Evolutionary conservation across 768 basidiomycete genomes (phyloP).

Genomic region (Hypholoma sublateritium): DNA sequence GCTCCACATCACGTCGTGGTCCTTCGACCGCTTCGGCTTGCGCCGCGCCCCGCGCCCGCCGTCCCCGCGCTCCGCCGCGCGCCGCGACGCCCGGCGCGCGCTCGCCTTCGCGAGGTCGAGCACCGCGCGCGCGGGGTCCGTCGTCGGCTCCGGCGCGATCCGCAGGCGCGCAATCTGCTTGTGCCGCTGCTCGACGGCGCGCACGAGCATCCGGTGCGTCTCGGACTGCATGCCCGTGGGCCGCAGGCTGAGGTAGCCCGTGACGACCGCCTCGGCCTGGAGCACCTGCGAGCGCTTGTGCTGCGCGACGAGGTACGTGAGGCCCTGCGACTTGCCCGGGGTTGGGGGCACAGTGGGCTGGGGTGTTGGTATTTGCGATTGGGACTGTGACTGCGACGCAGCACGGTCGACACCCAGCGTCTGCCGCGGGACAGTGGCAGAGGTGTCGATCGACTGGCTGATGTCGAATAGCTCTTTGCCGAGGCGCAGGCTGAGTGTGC

Average conservation of each 20-base stretch:
- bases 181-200: conserved; percentile 83
- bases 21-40: conserved; percentile 38
- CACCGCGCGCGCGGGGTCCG: conserved; percentile 75
- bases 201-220: conserved; percentile 86
- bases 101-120: conserved; percentile 64
- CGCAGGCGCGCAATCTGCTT: conserved; percentile 76
- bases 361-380: conserved; percentile 41
- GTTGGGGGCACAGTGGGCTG: conserved; percentile 34
- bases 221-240: conserved; percentile 91
- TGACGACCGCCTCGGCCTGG: conserved; percentile 83
- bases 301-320: conserved; percentile 89
- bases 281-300: conserved; percentile 83
- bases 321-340: conserved; percentile 59
- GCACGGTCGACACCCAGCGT: conserved; percentile 47
- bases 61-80: conserved; percentile 48
- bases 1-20: conserved; percentile 47
- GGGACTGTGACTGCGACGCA: conserved; percentile 31
- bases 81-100: conserved; percentile 51
- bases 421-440: conserved; percentile 63
- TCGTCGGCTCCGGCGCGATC: conserved; percentile 75
- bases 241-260: conserved; percentile 80
- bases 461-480: conserved; percentile 96
- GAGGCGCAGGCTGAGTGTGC: conserved; percentile 83
- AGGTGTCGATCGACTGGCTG: conserved; percentile 73
- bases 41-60: conserved; percentile 48